Conservation (phyloP, 768 basidiomycete genomes). For the Porphyrellus cyaneotinctus region DNA sequence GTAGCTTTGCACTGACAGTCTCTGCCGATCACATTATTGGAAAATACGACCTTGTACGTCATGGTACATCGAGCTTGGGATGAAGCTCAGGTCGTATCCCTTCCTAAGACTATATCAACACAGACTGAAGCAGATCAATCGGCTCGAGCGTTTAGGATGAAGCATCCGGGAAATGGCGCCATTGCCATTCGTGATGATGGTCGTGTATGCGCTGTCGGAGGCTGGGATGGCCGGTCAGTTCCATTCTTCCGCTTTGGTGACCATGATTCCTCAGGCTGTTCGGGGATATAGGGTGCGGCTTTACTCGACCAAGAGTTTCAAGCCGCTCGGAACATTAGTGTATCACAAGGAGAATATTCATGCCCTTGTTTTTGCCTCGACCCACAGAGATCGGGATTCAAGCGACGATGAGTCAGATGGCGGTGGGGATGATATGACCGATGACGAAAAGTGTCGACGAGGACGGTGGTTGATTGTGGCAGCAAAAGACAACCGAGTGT, state of each 20-base stretch:
- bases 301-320: slow-evolving; percentile 76
- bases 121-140: slow-evolving; percentile 19
- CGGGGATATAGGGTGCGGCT: slow-evolving; percentile 61
- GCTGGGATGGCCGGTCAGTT: slow-evolving; percentile 90
- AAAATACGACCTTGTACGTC: slow-evolving; percentile 53
- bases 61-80: neutral
- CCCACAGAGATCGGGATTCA: neutral
- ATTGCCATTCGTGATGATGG: slow-evolving; percentile 75
- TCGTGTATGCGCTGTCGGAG: slow-evolving; percentile 79
- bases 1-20: slow-evolving; percentile 65
- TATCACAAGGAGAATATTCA: slow-evolving; percentile 83
- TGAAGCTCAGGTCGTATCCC: neutral
- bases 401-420: slow-evolving; percentile 15
- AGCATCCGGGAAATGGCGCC: slow-evolving; percentile 74
- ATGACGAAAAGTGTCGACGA: slow-evolving; percentile 41
- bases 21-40: slow-evolving; percentile 81
- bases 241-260: neutral
- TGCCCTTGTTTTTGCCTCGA: slow-evolving; percentile 62
- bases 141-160: slow-evolving; percentile 49
- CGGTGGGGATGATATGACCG: slow-evolving; percentile 40
- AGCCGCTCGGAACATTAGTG: slow-evolving; percentile 75
- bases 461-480: slow-evolving; percentile 63
- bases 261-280: neutral
- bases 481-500: slow-evolving; percentile 65
- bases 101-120: slow-evolving; percentile 4